Evolutionary conservation across 495 filamentous ascomycete species (phyloP).

Genomic region (Jackrogersella multiformis): DNA sequence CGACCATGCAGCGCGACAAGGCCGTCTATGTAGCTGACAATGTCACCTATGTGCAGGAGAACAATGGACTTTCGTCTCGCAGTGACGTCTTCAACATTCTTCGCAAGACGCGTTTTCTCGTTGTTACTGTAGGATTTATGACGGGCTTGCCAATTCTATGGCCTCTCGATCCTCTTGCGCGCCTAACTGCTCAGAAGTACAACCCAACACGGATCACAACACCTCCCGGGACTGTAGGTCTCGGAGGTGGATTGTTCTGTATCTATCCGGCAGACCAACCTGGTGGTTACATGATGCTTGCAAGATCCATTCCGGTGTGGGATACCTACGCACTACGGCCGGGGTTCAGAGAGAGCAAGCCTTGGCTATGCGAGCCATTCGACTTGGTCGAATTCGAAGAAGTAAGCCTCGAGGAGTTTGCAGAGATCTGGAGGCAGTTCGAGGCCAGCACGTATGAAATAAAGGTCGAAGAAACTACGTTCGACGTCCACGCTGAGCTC

Average conservation of each 20-base stretch:
- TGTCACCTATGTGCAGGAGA: conserved; percentile 64
- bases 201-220: conserved; percentile 69
- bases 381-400: conserved; percentile 66
- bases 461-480: conserved; percentile 12
- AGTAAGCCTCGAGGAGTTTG: conserved; percentile 60
- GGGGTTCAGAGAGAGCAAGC: conserved; percentile 54
- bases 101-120: conserved; percentile 59
- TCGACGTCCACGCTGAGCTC: conserved; percentile 24
- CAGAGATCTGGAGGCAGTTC: conserved; percentile 52
- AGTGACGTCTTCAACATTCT: conserved; percentile 56
- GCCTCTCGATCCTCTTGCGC: conserved; percentile 64
- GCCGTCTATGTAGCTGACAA: conserved; percentile 68
- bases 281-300: conserved; percentile 67
- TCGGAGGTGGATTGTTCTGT: conserved; percentile 64
- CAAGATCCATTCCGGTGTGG: conserved; percentile 62
- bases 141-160: conserved; percentile 62
- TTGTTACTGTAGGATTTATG: conserved; percentile 67
- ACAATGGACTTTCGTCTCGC: conserved; percentile 56
- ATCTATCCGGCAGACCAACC: conserved; percentile 68
- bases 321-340: conserved; percentile 63
- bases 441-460: conserved; percentile 50
- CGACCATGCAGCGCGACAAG: conserved; percentile 65
- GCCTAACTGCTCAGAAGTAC: conserved; percentile 65
- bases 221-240: conserved; percentile 62
- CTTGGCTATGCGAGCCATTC: conserved; percentile 68